These are phyloP conservation scores for Pythium monospermum DNA, from an alignment of 352 stramenopile genomes.

Conservation along the genomic window DNA sequence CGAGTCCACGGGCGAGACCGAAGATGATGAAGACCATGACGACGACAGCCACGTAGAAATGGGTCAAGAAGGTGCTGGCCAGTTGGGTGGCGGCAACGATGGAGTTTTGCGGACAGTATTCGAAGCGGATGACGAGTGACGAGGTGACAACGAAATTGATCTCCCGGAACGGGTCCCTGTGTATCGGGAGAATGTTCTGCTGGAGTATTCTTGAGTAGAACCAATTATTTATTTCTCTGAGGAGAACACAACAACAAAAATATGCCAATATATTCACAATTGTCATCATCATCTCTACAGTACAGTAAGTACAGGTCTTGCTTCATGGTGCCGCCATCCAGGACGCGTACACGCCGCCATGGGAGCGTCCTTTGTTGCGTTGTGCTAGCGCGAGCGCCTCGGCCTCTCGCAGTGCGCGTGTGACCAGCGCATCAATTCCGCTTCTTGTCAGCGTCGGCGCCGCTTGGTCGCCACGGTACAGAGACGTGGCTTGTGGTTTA, in stretches of 20 bases:
- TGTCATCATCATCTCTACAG: too few relatives aligned
- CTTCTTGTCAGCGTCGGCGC: slow-evolving; percentile 22
- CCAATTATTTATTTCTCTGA: too few relatives aligned
- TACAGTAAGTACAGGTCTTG: too few relatives aligned
- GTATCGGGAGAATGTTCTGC: too few relatives aligned
- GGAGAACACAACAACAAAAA: too few relatives aligned
- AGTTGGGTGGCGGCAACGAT: not conserved
- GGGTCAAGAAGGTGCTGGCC: not conserved
- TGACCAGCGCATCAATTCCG: slow-evolving; percentile 30
- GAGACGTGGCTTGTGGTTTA: slow-evolving; percentile 35
- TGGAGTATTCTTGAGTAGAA: too few relatives aligned
- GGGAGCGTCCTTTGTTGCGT: not conserved
- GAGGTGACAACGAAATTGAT: too few relatives aligned
- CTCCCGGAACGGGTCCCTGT: too few relatives aligned
- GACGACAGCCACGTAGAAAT: not conserved
- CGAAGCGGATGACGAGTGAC: too few relatives aligned
- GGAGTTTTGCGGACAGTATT: slow-evolving; percentile 11
- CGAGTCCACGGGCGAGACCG: slow-evolving; percentile 19
- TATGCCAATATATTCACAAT: too few relatives aligned
- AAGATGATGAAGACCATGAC: slow-evolving; percentile 17
- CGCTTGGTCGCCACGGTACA: slow-evolving; percentile 38
- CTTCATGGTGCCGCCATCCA: too few relatives aligned
- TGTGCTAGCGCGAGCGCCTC: not conserved
- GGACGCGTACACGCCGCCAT: slow-evolving; percentile 23
- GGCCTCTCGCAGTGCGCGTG: slow-evolving; percentile 29